Base-by-base conservation (phyloP, 2,329 filamentous ascomycete genomes). In the Rosellinia necatrix region DNA sequence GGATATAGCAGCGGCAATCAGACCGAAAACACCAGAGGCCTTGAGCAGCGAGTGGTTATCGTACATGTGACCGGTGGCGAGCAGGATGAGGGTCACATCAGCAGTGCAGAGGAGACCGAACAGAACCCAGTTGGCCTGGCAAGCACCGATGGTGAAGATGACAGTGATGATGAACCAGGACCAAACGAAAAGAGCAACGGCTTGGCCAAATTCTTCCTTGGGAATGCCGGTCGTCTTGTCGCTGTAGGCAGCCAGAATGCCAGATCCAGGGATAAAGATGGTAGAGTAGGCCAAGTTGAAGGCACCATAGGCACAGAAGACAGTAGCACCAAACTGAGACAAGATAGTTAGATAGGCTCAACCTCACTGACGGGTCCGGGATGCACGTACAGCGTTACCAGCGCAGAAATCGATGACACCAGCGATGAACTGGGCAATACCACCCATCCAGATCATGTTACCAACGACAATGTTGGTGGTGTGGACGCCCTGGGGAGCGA, bases 271-370 rank as follows among this genome's bases (percentile, higher is more conserved):
- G 25, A 75, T 60, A 58, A 71, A 74, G 43, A 74, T 75, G 60
- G 73, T 66, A 7, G 72, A 71, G 51, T 74, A 75, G 6, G 70
- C 69, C 15, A 74, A 62, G 60, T 75, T 75, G 64, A 75, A 75
- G 24, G 71, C 73, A 32, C 65, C 72, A 52, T 75, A 75, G 15
- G 73, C 68, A 21, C 70, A 64, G 61, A 74, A 74, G 30, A 75
- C 68, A 24, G 72, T 74, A 32, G 72, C 72, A 52, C 71, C 70
- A 50, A 74, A 72, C 66, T 68, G 27, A 37, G 21, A 17, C 0
- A 30, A 25, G 4, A 13, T 13, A 6, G 25, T 60, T 40, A 63
- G 60, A 42, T 13, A 27, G 7, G 9, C 8, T n/a, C 2, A n/a
- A 30, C 17, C 9, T 10, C 17, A n/a, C 24, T n/a, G 22, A 8